These are phyloP conservation scores for Pichia sp. DNA, from an alignment of 1,139 yeast genomes.

Conservation along the genomic window DNA sequence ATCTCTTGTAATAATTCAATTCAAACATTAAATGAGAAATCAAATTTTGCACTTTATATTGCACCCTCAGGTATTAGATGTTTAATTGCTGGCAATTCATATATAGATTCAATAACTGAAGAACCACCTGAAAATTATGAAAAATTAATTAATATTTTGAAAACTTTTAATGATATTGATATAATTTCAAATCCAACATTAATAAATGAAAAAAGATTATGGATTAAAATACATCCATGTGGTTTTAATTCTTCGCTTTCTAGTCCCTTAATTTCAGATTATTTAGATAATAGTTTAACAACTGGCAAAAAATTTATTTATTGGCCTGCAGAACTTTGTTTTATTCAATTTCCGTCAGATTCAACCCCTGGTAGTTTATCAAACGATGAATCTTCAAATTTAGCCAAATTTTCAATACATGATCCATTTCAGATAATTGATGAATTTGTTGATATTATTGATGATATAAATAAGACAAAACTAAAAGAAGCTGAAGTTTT, in stretches of 20 bases:
- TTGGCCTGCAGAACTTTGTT: conserved; percentile 68
- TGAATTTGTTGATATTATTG: conserved; percentile 22
- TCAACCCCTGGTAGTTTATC: conserved; percentile 4
- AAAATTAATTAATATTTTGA: conserved; percentile 45
- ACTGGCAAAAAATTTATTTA: conserved; percentile 52
- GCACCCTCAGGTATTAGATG: conserved; percentile 76
- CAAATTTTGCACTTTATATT: conserved; percentile 47
- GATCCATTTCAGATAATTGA: conserved; percentile 26
- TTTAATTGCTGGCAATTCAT: conserved; percentile 41
- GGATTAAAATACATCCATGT: conserved; percentile 67
- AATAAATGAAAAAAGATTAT: conserved; percentile 29
- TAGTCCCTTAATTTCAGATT: conserved; percentile 57
- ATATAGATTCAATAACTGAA: conserved; percentile 37
- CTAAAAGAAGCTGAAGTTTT: conserved; percentile 17
- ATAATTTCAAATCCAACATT: conserved; percentile 34
- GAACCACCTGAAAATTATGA: conserved; percentile 48
- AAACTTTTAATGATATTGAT: conserved; percentile 26
- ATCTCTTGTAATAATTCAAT: conserved; percentile 14
- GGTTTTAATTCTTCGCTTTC: conserved; percentile 61
- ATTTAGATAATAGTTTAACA: conserved; percentile 33
- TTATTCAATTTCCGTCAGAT: conserved; percentile 42
- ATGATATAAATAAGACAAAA: conserved; percentile 14
- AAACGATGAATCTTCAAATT: conserved; percentile 18
- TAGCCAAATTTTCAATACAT: neutral
- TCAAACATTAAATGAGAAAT: conserved; percentile 14